phyloP scores from a whole-genome alignment of 805 yeast species.

The Cyberlindnera japonica region DNA sequence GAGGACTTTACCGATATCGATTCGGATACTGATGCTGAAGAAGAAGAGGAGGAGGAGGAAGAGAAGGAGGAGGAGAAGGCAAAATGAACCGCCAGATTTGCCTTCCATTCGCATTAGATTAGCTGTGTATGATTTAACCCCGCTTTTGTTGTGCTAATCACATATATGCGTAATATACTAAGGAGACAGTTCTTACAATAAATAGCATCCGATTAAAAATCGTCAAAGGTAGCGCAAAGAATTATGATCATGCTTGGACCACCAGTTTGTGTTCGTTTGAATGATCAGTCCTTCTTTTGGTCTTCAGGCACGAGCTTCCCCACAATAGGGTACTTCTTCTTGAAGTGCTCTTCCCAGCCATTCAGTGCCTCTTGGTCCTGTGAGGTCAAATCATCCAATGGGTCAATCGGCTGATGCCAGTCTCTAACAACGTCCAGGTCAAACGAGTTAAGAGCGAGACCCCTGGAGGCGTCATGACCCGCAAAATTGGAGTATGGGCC shows the following conservation, averaged over 20 bases:
- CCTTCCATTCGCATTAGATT: too few relatives aligned
- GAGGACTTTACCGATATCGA: conserved; percentile 50
- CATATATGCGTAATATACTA: too few relatives aligned
- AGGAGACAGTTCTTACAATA: too few relatives aligned
- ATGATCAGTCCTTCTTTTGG: not conserved
- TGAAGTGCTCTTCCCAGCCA: conserved; percentile 84
- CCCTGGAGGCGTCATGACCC: conserved; percentile 93
- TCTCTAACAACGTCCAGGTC: conserved; percentile 63
- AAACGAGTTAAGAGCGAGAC: conserved; percentile 84
- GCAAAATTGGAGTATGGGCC: conserved; percentile 95
- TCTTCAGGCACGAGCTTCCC: conserved; percentile 58
- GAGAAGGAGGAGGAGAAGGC: too few relatives aligned
- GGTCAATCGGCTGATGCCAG: conserved; percentile 76
- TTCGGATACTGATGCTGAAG: conserved; percentile 63
- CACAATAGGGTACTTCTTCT: conserved; percentile 73
- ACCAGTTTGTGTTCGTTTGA: too few relatives aligned
- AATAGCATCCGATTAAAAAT: too few relatives aligned
- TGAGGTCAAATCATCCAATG: conserved; percentile 52
- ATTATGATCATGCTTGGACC: too few relatives aligned
- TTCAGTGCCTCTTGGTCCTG: conserved; percentile 65
- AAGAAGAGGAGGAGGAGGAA: conserved; percentile 28
- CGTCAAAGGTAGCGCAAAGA: too few relatives aligned
- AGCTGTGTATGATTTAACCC: too few relatives aligned
- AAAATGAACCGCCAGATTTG: too few relatives aligned
- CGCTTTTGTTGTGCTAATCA: too few relatives aligned